A percentile compares a stretch with the other conserved stretches of the same genome.
phyloP scores from a whole-genome alignment of 192 early-diverging fungal genomes.

The Gigaspora rosea region DNA sequence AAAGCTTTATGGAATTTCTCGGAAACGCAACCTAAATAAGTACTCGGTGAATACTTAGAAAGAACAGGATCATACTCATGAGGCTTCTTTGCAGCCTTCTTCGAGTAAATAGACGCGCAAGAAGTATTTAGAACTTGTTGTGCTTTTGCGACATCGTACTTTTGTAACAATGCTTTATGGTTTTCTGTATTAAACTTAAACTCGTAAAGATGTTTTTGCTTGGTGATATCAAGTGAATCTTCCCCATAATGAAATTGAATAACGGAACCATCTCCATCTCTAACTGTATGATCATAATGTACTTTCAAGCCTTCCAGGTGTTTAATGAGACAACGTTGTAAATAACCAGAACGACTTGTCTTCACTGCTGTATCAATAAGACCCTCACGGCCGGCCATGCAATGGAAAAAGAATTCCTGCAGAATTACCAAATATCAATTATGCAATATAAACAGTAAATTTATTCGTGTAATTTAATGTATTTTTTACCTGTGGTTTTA shows the following conservation, averaged over 20 bases:
- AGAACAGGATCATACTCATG: slow-evolving; percentile 77
- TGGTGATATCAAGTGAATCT: slow-evolving; percentile 94
- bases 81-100: slow-evolving; percentile 74
- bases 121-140: slow-evolving; percentile 68
- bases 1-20: slow-evolving; percentile 81
- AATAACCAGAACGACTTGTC: slow-evolving; percentile 97
- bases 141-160: slow-evolving; percentile 75
- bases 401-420: slow-evolving; percentile 80
- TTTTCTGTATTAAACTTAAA: slow-evolving; percentile 96
- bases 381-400: slow-evolving; percentile 99
- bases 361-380: slow-evolving; percentile 99
- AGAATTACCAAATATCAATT: neutral
- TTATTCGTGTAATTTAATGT: slow-evolving; percentile 40
- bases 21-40: slow-evolving; percentile 85
- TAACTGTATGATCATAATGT: slow-evolving; percentile 97
- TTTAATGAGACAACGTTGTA: slow-evolving; percentile 99
- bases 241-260: slow-evolving; percentile 99
- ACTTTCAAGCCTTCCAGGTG: slow-evolving; percentile 94
- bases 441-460: slow-evolving; percentile 31
- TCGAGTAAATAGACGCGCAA: slow-evolving; percentile 72
- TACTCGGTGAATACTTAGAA: slow-evolving; percentile 77
- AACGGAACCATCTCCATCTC: slow-evolving; percentile 92
- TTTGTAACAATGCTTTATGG: slow-evolving; percentile 75
- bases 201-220: slow-evolving; percentile 85
- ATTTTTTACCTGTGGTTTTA: slow-evolving; percentile 83